A percentile compares a stretch with the other conserved stretches of the same genome.
Evolutionary conservation across 2,329 filamentous ascomycete genomes (phyloP).

Genomic region (Talaromyces sp.): DNA sequence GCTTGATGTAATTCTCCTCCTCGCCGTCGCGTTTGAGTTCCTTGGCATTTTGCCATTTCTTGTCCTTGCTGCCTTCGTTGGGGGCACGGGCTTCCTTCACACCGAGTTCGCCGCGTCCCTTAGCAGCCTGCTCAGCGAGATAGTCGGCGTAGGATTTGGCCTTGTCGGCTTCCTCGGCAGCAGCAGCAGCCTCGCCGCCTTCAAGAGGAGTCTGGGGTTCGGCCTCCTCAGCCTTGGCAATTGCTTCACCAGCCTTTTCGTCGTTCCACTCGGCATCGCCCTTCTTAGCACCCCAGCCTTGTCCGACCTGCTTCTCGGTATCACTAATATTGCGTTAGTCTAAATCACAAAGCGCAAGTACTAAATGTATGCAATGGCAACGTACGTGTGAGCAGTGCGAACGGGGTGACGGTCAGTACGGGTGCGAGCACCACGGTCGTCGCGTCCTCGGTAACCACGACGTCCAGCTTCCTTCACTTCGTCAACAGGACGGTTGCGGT

Average conservation of each 20-base stretch:
- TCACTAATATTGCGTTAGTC: slow-evolving; percentile 37
- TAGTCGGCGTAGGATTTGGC: slow-evolving; percentile 87
- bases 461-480: slow-evolving; percentile 55
- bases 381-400: slow-evolving; percentile 60
- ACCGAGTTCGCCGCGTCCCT: slow-evolving; percentile 68
- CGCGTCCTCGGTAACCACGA: slow-evolving; percentile 55
- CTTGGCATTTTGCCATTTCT: slow-evolving; percentile 91
- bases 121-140: slow-evolving; percentile 71
- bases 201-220: slow-evolving; percentile 58
- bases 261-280: slow-evolving; percentile 84
- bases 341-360: slow-evolving; percentile 15
- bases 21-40: slow-evolving; percentile 55
- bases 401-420: slow-evolving; percentile 62
- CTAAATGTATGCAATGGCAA: slow-evolving; percentile 18
- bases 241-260: slow-evolving; percentile 85
- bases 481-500: slow-evolving; percentile 76
- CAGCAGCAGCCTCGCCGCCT: slow-evolving; percentile 37
- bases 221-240: slow-evolving; percentile 81
- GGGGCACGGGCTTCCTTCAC: slow-evolving; percentile 75
- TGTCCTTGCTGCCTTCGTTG: slow-evolving; percentile 90
- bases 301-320: slow-evolving; percentile 58
- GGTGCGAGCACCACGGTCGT: slow-evolving; percentile 57
- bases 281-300: slow-evolving; percentile 83
- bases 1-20: slow-evolving; percentile 73
- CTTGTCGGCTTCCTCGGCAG: slow-evolving; percentile 65